Conservation (phyloP, 495 filamentous ascomycete genomes). For the Aspergillus biplanus region DNA sequence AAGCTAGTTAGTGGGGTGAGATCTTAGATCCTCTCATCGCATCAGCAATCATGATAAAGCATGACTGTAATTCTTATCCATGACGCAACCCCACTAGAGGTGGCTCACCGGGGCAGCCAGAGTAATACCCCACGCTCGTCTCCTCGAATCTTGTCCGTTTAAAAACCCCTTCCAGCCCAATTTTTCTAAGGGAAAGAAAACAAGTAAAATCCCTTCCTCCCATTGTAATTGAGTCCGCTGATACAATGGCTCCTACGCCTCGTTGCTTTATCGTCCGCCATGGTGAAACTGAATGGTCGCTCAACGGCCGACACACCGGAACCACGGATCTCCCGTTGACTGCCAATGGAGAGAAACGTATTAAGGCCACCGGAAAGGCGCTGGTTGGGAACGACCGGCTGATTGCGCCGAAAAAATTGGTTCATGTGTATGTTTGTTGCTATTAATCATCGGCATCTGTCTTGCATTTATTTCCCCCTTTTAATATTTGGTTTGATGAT, state of each 20-base stretch:
- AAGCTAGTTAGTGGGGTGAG: no score
- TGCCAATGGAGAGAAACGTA: conserved; percentile 80
- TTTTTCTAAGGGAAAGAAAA: neutral
- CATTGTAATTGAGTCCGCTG: no score
- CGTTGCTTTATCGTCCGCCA: conserved; percentile 93
- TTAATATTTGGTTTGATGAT: conserved; percentile 5
- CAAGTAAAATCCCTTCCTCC: neutral
- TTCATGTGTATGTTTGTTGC: conserved; percentile 61
- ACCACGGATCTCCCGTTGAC: conserved; percentile 86
- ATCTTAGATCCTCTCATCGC: no score
- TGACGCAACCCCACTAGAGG: no score
- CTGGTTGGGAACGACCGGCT: conserved; percentile 83
- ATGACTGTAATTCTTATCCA: no score
- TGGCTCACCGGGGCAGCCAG: no score
- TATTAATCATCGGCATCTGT: neutral
- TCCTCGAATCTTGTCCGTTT: no score
- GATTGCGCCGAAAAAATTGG: conserved; percentile 81
- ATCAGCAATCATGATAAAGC: no score
- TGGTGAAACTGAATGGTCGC: conserved; percentile 96
- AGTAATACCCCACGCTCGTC: no score
- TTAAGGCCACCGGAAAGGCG: conserved; percentile 78
- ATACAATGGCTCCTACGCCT: conserved; percentile 59
- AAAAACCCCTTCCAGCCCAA: no score
- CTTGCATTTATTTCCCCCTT: conserved; percentile 10
- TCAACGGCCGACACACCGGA: conserved; percentile 90